Percentiles rank a stretch among this genome's conserved stretches.
phyloP scores from a whole-genome alignment of 2,329 filamentous ascomycete species.

The Metarhizium album region DNA sequence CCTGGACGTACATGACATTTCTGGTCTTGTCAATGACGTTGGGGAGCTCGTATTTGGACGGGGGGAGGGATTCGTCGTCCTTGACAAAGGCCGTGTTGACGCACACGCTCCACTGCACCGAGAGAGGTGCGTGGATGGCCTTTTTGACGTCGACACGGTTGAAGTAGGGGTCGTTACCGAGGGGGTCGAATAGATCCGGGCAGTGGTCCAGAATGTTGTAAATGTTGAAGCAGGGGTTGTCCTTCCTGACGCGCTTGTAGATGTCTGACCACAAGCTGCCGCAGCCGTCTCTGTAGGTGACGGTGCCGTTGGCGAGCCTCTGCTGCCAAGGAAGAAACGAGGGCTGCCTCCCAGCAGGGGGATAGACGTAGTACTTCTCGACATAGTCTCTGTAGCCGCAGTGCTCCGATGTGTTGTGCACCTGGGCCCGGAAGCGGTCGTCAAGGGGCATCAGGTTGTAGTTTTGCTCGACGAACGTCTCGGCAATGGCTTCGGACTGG shows the following conservation, averaged over 20 bases:
- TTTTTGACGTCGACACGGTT: slow-evolving; percentile 58
- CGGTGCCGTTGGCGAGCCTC: slow-evolving; percentile 17
- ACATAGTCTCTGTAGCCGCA: slow-evolving; percentile 56
- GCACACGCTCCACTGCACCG: slow-evolving; percentile 14
- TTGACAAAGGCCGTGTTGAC: slow-evolving; percentile 5
- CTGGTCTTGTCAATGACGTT: slow-evolving; percentile 62
- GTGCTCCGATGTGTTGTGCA: slow-evolving; percentile 39
- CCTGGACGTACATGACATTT: slow-evolving; percentile 65
- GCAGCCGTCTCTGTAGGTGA: slow-evolving; percentile 35
- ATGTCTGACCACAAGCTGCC: slow-evolving; percentile 45
- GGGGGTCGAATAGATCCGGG: slow-evolving; percentile 56
- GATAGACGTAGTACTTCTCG: slow-evolving; percentile 54
- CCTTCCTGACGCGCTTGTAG: slow-evolving; percentile 35
- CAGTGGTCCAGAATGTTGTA: slow-evolving; percentile 67
- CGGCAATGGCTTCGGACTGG: slow-evolving; percentile 35
- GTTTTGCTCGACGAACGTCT: slow-evolving; percentile 52
- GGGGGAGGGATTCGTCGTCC: slow-evolving; percentile 26
- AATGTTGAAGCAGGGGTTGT: slow-evolving; percentile 72
- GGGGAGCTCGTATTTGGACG: slow-evolving; percentile 49
- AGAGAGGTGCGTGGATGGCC: slow-evolving; percentile 52
- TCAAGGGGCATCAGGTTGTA: slow-evolving; percentile 52
- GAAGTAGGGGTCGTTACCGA: slow-evolving; percentile 67
- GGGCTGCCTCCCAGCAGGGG: slow-evolving; percentile 52
- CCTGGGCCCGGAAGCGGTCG: slow-evolving; percentile 39
- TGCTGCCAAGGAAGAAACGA: slow-evolving; percentile 30